Percentiles rank a stretch among this genome's conserved stretches.
These are phyloP conservation scores for Lodderomyces metapsilosis DNA, from an alignment of 1,139 yeast genomes.

Conservation along the genomic window DNA sequence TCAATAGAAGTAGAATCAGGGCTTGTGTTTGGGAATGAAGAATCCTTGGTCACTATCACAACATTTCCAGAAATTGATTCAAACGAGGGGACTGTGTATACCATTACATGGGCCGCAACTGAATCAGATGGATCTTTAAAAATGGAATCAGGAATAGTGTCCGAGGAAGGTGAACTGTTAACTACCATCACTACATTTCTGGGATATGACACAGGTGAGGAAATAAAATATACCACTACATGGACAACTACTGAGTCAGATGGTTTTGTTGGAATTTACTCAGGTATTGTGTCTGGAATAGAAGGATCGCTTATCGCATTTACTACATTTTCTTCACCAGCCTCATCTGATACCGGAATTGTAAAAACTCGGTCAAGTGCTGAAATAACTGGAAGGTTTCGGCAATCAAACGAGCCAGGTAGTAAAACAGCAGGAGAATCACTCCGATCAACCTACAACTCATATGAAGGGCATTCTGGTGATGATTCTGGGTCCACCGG, in stretches of 20 bases:
- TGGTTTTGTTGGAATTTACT: slow-evolving; percentile 16
- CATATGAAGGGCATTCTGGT: no score
- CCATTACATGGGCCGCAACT: slow-evolving; percentile 6
- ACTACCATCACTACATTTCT: slow-evolving; percentile 3
- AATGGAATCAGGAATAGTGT: slow-evolving; percentile 3
- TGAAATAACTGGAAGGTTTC: no score
- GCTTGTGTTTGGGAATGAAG: slow-evolving; percentile 14
- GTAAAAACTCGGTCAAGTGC: no score
- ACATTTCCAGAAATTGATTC: slow-evolving; percentile 2
- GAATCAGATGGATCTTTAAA: slow-evolving; percentile 7
- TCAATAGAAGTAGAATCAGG: slow-evolving; percentile 13
- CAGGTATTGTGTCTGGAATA: slow-evolving; percentile 16
- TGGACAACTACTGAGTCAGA: slow-evolving; percentile 17
- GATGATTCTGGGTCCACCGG: no score
- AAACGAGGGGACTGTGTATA: slow-evolving; percentile 4
- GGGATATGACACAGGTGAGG: slow-evolving; percentile 7
- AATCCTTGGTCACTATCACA: slow-evolving; percentile 6
- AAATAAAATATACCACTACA: slow-evolving; percentile 16
- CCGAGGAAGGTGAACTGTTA: neutral
- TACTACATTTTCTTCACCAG: no score
- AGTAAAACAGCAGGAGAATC: no score
- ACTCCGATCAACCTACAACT: no score
- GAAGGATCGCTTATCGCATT: no score
- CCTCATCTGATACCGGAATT: no score
- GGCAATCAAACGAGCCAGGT: no score